Evolutionary conservation across 345 rosid species (phyloP).

Genomic region (Draba incana): DNA sequence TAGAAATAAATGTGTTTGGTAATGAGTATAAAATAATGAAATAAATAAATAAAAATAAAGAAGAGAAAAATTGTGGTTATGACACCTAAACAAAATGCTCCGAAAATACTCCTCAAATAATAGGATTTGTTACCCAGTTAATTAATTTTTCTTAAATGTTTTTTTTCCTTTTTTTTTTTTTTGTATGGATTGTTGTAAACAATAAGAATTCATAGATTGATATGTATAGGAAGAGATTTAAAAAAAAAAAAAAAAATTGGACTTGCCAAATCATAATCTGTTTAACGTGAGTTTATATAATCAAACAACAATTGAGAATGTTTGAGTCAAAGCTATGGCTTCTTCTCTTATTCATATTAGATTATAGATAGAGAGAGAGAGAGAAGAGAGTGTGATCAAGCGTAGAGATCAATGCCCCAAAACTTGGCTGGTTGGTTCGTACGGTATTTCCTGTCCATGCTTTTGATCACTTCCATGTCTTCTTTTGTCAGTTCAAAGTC

Average conservation of each 20-base stretch:
- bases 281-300: constrained; percentile 8
- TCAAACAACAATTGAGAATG: constrained; percentile 5
- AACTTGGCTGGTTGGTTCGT: constrained; percentile 77
- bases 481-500: constrained; percentile 68
- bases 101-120: too few species aligned
- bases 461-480: constrained; percentile 70
- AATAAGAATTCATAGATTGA: too few species aligned
- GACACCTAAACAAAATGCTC: too few species aligned
- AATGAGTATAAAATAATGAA: too few species aligned
- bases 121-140: too few species aligned
- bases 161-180: too few species aligned
- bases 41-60: too few species aligned
- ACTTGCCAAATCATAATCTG: not conserved
- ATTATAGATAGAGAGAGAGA: not conserved
- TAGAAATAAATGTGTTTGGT: too few species aligned
- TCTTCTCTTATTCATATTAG: constrained; percentile 30
- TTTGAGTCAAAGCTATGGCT: not conserved
- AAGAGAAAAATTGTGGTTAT: too few species aligned
- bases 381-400: constrained; percentile 44
- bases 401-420: constrained; percentile 84
- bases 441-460: constrained; percentile 61
- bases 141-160: too few species aligned
- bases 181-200: too few species aligned
- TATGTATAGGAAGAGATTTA: too few species aligned
- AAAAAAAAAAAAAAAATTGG: not conserved